phyloP scores from a whole-genome alignment of 306 rosid genomes.

The Casuarina glauca region DNA sequence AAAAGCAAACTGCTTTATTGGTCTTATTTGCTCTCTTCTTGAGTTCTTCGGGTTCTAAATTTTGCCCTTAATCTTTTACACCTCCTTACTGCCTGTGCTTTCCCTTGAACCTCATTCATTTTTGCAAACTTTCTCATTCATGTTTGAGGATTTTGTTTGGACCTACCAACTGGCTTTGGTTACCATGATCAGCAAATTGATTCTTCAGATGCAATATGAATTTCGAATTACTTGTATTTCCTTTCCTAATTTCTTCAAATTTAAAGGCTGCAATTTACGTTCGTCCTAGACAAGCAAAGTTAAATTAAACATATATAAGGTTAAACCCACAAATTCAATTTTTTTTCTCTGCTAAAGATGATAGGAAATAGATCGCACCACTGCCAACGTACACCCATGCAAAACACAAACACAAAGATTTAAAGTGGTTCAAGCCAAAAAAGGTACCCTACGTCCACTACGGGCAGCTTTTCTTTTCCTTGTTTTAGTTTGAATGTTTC shows the following conservation, averaged over 20 bases:
- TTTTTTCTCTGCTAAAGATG: too few species aligned
- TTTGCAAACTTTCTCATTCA: too few species aligned
- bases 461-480: too few species aligned
- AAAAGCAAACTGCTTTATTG: not conserved
- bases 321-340: too few species aligned
- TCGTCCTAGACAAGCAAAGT: not conserved
- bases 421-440: too few species aligned
- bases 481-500: too few species aligned
- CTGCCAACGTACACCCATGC: too few species aligned
- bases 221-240: not conserved
- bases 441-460: too few species aligned
- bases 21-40: slow-evolving; percentile 5
- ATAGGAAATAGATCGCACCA: too few species aligned
- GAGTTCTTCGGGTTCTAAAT: slow-evolving; percentile 5
- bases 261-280: not conserved
- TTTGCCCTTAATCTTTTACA: not conserved
- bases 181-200: not conserved
- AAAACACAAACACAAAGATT: too few species aligned
- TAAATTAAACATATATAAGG: too few species aligned
- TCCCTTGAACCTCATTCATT: not conserved
- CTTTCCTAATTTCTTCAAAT: not conserved
- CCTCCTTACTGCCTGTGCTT: not conserved
- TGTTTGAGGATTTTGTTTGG: not conserved
- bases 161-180: not conserved
- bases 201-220: not conserved